Evolutionary conservation across 78 protist species (phyloP), one percentile per base, ranked within the genome.

Genomic region (Acrasis kona): DNA sequence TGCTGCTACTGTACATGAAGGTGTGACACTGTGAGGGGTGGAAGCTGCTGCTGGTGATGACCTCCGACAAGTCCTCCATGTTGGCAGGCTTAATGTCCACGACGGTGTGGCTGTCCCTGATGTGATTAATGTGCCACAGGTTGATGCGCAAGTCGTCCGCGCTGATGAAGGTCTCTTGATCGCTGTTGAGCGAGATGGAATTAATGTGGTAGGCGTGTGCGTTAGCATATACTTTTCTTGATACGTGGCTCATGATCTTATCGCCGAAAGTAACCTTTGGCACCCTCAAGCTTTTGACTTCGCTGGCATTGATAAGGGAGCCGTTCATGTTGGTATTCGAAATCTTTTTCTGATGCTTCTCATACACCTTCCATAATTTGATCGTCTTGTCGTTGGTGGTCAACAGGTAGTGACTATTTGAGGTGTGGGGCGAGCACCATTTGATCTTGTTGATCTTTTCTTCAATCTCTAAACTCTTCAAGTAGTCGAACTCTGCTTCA

Each of bases 131-230:
- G 75, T 93, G 84, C 99, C 99, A 98, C 12, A 98, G 76, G 67
- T 97, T 96, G 57, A 98, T 88, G 9, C 98, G 73, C 41, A 98
- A 82, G 57, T 98, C 99, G 50, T 98, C 99, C 19, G 97, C 86
- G 0, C 97, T 89, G 39, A 96, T 32, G 84, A 76, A 96, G 19
- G 79, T 64, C 78, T 93, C 97, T 28, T 72, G 74, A 66, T 94
- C 96, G 28, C 74, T 30, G 64, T 71, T 72, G 70, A 78, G 5
- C 0, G 97, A 84, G 42, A 96, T 74, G 0, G 95, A 89, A 85
- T 98, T 96, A 79, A 98, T 94, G 84, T 97, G 96, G 70, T 96
- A 97, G 31, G 97, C 93, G 78, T 97, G 99, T 0, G 91, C 99
- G 80, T 93, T 93, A 57, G 87, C 88, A 66, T 67, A 98, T 32